Evolutionary conservation across 2,329 filamentous ascomycete genomes (phyloP), one percentile per base, ranked within the genome.

Genomic region (Penicillium sp.): DNA sequence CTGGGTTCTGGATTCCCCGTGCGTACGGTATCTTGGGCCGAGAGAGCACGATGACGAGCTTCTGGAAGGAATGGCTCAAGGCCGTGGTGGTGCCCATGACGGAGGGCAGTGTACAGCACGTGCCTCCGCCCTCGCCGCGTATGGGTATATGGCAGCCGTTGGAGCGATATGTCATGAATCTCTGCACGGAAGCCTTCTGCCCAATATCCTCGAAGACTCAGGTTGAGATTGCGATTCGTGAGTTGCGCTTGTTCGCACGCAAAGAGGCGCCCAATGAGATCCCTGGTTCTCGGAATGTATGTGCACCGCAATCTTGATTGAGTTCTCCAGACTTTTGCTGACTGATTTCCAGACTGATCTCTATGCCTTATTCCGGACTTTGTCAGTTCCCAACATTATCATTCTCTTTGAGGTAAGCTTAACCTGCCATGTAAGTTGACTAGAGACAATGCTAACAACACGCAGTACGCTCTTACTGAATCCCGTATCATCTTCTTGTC

Each of bases 41-140:
- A 59, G 94, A 99, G 70, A 81, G 82, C 13, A 87, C 86, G 57
- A 83, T 95, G 75, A 91, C 92, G 60, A 85, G 86, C 32, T 97
- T 99, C 75, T 99, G 93, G 92, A 97, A 97, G 73, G 94, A 99
- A 72, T 99, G 94, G 94, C 82, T 99, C 46, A 88, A 91, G 73
- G 92, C 93, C 7, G 83, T 97, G 10, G 80, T 94, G n/a, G 90
- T 96, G 23, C 94, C 94, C 29, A 99, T 97, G 94, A 91, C 87
- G 1, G 91, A 96, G 68, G 91, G 93, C 21, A 86, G 82, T 15
- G 81, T 99, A 31, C 77, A 94, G 62, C 84, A 92, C 54, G 86
- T 99, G 8, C 91, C 94, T 7, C 81, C 90, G 10, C 96, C 88
- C 73, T 97, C 93, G 6, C 92, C 94, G 13, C 90, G 86, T 66